Conservation (phyloP, 2,329 filamentous ascomycete genomes). For the Leptosphaerulina australis region DNA sequence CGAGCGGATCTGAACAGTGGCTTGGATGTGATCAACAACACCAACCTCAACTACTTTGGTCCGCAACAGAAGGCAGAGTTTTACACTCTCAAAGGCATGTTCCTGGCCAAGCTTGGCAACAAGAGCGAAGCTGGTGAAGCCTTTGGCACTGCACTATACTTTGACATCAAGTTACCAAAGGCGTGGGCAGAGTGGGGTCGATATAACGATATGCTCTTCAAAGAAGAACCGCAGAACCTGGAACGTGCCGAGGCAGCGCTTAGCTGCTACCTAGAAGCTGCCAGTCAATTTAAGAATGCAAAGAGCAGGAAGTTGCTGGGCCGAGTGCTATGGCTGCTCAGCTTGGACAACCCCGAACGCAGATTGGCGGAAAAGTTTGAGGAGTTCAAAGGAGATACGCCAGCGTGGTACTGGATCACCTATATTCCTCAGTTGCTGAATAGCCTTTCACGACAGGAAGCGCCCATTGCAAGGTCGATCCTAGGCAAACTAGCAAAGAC, state of each 20-base stretch:
- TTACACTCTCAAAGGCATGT: conserved; percentile 99
- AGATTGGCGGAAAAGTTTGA: conserved; percentile 86
- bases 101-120: conserved; percentile 89
- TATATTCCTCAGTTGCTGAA: conserved; percentile 97
- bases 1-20: conserved; percentile 88
- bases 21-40: conserved; percentile 98
- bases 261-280: conserved; percentile 94
- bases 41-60: conserved; percentile 98
- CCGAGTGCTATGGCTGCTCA: conserved; percentile 92
- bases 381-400: conserved; percentile 95
- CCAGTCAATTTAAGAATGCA: conserved; percentile 94
- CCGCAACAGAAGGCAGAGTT: conserved; percentile 97
- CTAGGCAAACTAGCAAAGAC: conserved; percentile 92
- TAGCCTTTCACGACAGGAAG: conserved; percentile 89
- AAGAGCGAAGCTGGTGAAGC: conserved; percentile 91
- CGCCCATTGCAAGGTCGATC: conserved; percentile 81
- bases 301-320: conserved; percentile 94
- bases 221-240: conserved; percentile 81
- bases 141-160: conserved; percentile 93
- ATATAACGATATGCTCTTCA: conserved; percentile 96
- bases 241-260: conserved; percentile 88
- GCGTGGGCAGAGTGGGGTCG: conserved; percentile 99
- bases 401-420: conserved; percentile 99
- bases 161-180: conserved; percentile 93
- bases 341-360: conserved; percentile 86